phyloP scores from a whole-genome alignment of 2,329 filamentous ascomycete species.

The Fusarium humuli region DNA sequence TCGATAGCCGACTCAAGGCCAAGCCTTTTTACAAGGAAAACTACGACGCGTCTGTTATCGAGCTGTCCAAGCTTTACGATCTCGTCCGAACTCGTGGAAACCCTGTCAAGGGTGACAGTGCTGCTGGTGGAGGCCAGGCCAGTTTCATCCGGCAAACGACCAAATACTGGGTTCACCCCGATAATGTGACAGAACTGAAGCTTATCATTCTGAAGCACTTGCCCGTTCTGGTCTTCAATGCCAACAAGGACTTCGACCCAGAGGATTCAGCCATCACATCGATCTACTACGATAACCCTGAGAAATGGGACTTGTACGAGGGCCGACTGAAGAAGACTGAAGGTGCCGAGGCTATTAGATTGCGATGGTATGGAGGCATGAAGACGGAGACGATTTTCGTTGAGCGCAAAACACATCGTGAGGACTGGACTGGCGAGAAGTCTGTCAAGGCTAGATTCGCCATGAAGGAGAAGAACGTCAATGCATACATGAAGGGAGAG shows the following conservation, averaged over 20 bases:
- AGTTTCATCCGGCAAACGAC: constrained; percentile 98
- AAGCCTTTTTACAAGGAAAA: constrained; percentile 99
- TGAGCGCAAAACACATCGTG: constrained; percentile 96
- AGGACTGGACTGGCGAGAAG: constrained; percentile 99
- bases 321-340: constrained; percentile 97
- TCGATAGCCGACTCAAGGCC: constrained; percentile 91
- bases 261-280: constrained; percentile 96
- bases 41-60: constrained; percentile 94
- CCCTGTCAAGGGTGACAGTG: constrained; percentile 89
- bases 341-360: constrained; percentile 93
- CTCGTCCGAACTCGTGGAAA: constrained; percentile 92
- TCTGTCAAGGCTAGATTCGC: constrained; percentile 97
- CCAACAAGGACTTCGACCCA: constrained; percentile 93
- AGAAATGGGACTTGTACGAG: constrained; percentile 93
- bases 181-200: constrained; percentile 98
- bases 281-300: constrained; percentile 97
- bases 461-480: constrained; percentile 97
- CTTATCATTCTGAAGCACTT: constrained; percentile 98
- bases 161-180: constrained; percentile 99
- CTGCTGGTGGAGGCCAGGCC: constrained; percentile 90
- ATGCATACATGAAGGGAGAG: constrained; percentile 86
- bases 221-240: constrained; percentile 95
- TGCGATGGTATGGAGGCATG: constrained; percentile 99
- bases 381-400: constrained; percentile 94
- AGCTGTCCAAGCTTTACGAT: constrained; percentile 95